A percentile compares a stretch with the other conserved stretches of the same genome.
These are phyloP conservation scores for Ascochyta pisi DNA, from an alignment of 2,329 filamentous ascomycete species.

Conservation along the genomic window DNA sequence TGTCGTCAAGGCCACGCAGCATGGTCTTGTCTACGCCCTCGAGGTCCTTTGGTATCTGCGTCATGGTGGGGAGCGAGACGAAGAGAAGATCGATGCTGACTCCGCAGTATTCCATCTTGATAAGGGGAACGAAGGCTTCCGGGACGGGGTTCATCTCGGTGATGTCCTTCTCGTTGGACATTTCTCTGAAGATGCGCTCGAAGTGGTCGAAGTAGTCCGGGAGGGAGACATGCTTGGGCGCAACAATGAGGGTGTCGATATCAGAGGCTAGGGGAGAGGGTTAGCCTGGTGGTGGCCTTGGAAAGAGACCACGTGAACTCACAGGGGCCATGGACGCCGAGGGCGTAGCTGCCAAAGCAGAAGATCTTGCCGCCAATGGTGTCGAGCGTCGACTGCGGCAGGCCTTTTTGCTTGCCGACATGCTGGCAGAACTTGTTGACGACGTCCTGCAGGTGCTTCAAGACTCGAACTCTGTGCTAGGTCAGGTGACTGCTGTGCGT, in stretches of 20 bases:
- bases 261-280: constrained; percentile 73
- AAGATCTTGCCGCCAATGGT: constrained; percentile 91
- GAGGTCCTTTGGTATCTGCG: constrained; percentile 62
- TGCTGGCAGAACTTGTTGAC: constrained; percentile 85
- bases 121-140: constrained; percentile 94
- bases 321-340: constrained; percentile 90
- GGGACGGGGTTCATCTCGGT: constrained; percentile 84
- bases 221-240: constrained; percentile 84
- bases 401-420: constrained; percentile 75
- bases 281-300: constrained; percentile 2
- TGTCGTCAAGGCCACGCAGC: constrained; percentile 84
- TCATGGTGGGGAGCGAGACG: constrained; percentile 50
- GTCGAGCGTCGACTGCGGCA: constrained; percentile 79
- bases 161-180: constrained; percentile 80
- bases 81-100: constrained; percentile 94
- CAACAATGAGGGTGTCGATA: constrained; percentile 95
- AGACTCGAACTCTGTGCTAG: constrained; percentile 68
- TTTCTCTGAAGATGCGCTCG: constrained; percentile 76
- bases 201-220: constrained; percentile 94
- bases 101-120: constrained; percentile 89
- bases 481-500: constrained; percentile 14
- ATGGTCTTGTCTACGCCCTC: constrained; percentile 83
- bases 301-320: not conserved
- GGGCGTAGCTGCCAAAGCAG: constrained; percentile 92
- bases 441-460: constrained; percentile 78